Percentiles rank a stretch among this genome's conserved stretches.
Evolutionary conservation across 495 filamentous ascomycete species (phyloP).

Genomic region (Talaromyces borbonicus): DNA sequence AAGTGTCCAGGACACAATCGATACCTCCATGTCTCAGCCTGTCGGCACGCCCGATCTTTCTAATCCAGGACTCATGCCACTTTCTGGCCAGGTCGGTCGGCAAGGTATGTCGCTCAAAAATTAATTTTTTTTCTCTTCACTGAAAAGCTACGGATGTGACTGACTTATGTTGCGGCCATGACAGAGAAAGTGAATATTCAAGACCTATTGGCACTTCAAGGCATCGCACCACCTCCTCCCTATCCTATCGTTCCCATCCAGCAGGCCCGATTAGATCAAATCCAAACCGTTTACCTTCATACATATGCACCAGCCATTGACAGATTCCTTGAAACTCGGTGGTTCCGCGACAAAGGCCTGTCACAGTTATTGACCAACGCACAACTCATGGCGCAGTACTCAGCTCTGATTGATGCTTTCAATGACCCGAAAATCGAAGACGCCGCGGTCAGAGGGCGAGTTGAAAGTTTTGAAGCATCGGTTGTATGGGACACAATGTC

Average conservation of each 20-base stretch:
- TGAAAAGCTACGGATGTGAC: neutral
- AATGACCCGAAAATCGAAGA: conserved; percentile 32
- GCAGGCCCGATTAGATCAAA: conserved; percentile 50
- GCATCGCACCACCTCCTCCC: conserved; percentile 48
- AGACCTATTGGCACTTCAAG: conserved; percentile 62
- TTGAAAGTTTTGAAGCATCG: conserved; percentile 56
- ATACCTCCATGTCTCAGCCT: conserved; percentile 19
- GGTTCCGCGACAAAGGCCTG: conserved; percentile 54
- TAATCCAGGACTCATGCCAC: conserved; percentile 9
- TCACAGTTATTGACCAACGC: conserved; percentile 45
- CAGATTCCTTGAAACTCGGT: conserved; percentile 73
- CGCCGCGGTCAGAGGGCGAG: conserved; percentile 33
- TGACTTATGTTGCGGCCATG: conserved; percentile 5
- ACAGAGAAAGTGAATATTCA: conserved; percentile 66
- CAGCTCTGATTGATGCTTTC: conserved; percentile 46
- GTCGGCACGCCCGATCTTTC: conserved; percentile 19
- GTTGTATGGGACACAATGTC: conserved; percentile 61
- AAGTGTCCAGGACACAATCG: conserved; percentile 27
- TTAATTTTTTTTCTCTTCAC: neutral
- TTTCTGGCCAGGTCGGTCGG: conserved; percentile 23
- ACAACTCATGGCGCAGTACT: conserved; percentile 52
- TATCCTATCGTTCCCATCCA: conserved; percentile 46
- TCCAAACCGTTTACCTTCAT: conserved; percentile 61
- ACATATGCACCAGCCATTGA: conserved; percentile 71
- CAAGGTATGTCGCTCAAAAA: conserved; percentile 23